These are phyloP conservation scores for Liquidambar formosana DNA, from an alignment of 164 flowering plant species.

Conservation along the genomic window DNA sequence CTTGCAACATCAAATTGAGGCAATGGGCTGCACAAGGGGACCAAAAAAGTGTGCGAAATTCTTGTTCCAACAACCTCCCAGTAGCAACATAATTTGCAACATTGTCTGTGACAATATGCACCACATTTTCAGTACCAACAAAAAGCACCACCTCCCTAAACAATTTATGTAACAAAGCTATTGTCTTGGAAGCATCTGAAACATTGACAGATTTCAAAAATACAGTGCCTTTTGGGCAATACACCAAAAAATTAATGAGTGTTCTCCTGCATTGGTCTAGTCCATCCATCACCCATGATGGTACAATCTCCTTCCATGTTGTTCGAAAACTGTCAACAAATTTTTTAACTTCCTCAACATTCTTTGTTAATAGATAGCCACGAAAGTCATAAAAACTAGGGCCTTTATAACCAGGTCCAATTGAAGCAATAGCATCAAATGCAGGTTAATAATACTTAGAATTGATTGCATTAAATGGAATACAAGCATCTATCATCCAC, in stretches of 20 bases:
- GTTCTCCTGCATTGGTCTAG: neutral
- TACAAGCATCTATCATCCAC: constrained; percentile 6
- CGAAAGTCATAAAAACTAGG: neutral
- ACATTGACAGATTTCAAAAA: constrained; percentile 8
- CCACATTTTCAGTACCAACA: constrained; percentile 5
- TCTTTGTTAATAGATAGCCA: neutral
- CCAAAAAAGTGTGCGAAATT: constrained; percentile 4
- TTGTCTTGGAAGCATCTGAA: neutral
- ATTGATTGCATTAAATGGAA: constrained; percentile 6
- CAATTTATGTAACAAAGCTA: neutral
- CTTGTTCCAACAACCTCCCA: constrained; percentile 5
- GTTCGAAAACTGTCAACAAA: neutral
- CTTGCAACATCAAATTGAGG: constrained; percentile 2
- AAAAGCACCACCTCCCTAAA: constrained; percentile 6
- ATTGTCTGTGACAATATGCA: constrained; percentile 9
- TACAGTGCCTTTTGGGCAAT: neutral
- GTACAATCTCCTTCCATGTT: constrained; percentile 1
- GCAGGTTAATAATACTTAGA: constrained; percentile 1
- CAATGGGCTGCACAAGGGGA: constrained; percentile 7
- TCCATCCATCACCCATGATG: constrained; percentile 4
- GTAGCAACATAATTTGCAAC: constrained; percentile 13
- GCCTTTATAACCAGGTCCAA: constrained; percentile 7
- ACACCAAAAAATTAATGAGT: constrained; percentile 2
- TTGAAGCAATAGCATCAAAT: neutral
- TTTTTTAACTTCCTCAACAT: neutral